Evolutionary conservation across 192 early-diverging fungal species (phyloP).

Genomic region (Gigaspora rosea): DNA sequence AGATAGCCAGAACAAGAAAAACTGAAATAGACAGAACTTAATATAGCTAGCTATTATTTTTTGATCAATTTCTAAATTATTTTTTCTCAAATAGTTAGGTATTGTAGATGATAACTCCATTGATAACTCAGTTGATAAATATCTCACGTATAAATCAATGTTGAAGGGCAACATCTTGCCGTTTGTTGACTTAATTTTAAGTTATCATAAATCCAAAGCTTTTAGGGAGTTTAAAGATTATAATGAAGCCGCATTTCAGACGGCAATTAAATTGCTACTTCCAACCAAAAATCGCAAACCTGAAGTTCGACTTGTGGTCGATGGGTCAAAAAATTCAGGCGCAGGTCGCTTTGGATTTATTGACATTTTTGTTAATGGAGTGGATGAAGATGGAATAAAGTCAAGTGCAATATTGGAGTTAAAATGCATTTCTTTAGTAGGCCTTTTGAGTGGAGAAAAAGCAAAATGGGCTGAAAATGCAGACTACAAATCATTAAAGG

Average conservation of each 20-base stretch:
- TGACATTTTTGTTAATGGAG: constrained; percentile 33
- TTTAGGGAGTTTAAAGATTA: background rate
- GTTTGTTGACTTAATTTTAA: too few relatives aligned
- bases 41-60: too few relatives aligned
- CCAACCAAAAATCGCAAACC: constrained; percentile 25
- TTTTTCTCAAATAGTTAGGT: too few relatives aligned
- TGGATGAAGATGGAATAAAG: background rate
- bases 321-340: constrained; percentile 34
- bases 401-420: background rate
- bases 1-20: too few relatives aligned
- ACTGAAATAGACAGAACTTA: too few relatives aligned
- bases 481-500: too few relatives aligned
- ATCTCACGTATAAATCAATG: background rate
- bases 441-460: background rate
- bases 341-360: constrained; percentile 37
- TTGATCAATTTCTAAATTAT: too few relatives aligned
- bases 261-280: constrained; percentile 7
- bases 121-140: too few relatives aligned
- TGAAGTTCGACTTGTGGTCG: constrained; percentile 38
- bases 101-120: too few relatives aligned
- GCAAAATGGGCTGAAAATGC: background rate
- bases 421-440: constrained; percentile 8
- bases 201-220: background rate
- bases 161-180: too few relatives aligned
- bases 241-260: constrained; percentile 5